Base-by-base conservation (phyloP, 805 yeast genomes). In the Teunomyces lycoperdinae region DNA sequence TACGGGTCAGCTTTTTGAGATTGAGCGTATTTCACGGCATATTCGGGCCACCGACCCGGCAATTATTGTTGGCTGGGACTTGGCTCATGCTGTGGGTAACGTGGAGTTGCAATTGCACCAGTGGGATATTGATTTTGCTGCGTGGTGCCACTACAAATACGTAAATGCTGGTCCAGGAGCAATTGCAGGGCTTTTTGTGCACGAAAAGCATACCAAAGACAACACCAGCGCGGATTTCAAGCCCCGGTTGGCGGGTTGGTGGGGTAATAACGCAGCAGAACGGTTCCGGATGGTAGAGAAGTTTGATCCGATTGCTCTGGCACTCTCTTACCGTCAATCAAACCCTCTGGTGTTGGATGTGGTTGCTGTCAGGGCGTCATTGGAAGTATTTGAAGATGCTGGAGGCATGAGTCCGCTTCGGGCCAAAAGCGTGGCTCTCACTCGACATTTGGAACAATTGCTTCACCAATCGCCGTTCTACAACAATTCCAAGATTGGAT, bases 1-100 rank as follows among this genome's bases (percentile, higher is more conserved):
- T 65, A 81, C 97, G 0, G 98, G 98, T 6, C 98, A 91, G 66
- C 72, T 75, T 24, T 90, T 91, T 58, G 88, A 89, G 44, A 87
- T 91, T 32, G 74, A 73, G 43, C 63, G 63, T n/a, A 89, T 91
- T 57, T 90, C 97, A 0, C 58, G 60, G 7, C 70, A 69, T 42
- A 90, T 85, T 4, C 84, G 87, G 48, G 55, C 59, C 16, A 36
- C 13, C 13, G 31, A 34, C 17, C 14, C 46, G 4, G 78, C 68
- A 24, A 76, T 87, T 31, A 70, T 78, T 1, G 87, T 84, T 27
- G 97, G 97, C 1, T 91, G 97, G 97, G 98, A 91, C 64, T 73
- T 91, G 55, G 98, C 98, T 1, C 98, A 91, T 63, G 96, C 95
- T 1, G 92, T 77, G 1, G 98, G 97, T 2, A 92, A 92, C 63